phyloP scores from a whole-genome alignment of 2,329 filamentous ascomycete genomes.

The Colletotrichum somersetense region DNA sequence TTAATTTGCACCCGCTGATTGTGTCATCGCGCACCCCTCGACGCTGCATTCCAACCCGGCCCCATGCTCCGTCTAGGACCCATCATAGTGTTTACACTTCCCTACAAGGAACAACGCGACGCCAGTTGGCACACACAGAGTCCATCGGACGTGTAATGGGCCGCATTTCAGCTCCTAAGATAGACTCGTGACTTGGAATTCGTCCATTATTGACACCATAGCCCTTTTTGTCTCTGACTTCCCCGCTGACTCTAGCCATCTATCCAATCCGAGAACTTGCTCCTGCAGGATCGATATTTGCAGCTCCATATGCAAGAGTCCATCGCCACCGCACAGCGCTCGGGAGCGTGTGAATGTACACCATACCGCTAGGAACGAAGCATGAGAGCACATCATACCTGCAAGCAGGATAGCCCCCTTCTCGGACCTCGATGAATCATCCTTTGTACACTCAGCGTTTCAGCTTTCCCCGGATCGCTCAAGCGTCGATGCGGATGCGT shows the following conservation, averaged over 20 bases:
- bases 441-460: background rate
- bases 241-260: background rate
- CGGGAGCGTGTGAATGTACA: background rate
- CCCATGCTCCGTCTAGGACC: slow-evolving; percentile 2
- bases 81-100: slow-evolving; percentile 27
- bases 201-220: slow-evolving; percentile 7
- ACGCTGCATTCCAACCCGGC: slow-evolving; percentile 23
- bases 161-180: slow-evolving; percentile 24
- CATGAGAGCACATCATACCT: background rate
- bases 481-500: background rate
- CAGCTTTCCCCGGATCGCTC: background rate
- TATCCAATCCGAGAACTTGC: background rate
- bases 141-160: slow-evolving; percentile 3
- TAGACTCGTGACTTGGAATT: slow-evolving; percentile 27
- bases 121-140: background rate
- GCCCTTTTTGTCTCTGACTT: background rate
- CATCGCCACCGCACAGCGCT: background rate
- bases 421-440: too few relatives aligned
- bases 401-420: background rate
- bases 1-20: slow-evolving; percentile 33
- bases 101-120: slow-evolving; percentile 18
- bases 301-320: background rate
- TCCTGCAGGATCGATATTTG: background rate
- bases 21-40: slow-evolving; percentile 27
- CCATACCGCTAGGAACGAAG: background rate